Percentiles rank a stretch among this genome's conserved stretches.
These are phyloP conservation scores for Cyclotella sp. DNA, from an alignment of 108 stramenopile genomes.

Conservation along the genomic window DNA sequence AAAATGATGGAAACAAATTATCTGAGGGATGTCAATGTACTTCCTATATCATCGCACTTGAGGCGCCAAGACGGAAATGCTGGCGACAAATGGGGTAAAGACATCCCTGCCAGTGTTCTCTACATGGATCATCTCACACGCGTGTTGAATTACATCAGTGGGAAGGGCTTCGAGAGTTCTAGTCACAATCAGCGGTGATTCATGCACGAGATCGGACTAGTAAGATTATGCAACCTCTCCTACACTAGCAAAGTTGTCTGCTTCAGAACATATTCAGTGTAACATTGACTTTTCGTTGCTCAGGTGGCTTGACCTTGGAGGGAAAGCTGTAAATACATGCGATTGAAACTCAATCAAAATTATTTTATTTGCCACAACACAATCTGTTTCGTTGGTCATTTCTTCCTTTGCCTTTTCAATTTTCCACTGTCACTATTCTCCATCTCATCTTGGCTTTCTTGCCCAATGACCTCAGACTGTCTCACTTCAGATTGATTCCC, in stretches of 20 bases:
- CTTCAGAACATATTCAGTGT: conserved; percentile 28
- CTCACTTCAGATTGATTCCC: no score
- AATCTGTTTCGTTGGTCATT: neutral
- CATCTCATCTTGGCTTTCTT: neutral
- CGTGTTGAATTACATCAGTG: conserved; percentile 12
- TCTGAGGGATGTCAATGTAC: conserved; percentile 30
- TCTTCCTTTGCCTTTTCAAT: neutral
- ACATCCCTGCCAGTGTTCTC: conserved; percentile 25
- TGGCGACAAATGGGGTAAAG: neutral
- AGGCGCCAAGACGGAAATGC: conserved; percentile 15
- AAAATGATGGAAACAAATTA: conserved; percentile 27
- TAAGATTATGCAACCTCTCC: conserved; percentile 39
- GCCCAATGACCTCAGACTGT: neutral
- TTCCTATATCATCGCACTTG: conserved; percentile 42
- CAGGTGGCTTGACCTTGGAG: conserved; percentile 33
- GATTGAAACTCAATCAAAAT: neutral
- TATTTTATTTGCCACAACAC: neutral
- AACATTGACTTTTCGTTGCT: conserved; percentile 43
- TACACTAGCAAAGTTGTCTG: conserved; percentile 29
- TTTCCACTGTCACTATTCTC: neutral
- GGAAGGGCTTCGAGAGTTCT: neutral
- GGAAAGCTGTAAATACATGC: conserved; percentile 21
- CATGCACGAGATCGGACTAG: conserved; percentile 32
- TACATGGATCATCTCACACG: conserved; percentile 17
- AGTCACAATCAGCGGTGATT: conserved; percentile 1